phyloP scores from a whole-genome alignment of 2,329 filamentous ascomycete species.

The Penicillium sp. region DNA sequence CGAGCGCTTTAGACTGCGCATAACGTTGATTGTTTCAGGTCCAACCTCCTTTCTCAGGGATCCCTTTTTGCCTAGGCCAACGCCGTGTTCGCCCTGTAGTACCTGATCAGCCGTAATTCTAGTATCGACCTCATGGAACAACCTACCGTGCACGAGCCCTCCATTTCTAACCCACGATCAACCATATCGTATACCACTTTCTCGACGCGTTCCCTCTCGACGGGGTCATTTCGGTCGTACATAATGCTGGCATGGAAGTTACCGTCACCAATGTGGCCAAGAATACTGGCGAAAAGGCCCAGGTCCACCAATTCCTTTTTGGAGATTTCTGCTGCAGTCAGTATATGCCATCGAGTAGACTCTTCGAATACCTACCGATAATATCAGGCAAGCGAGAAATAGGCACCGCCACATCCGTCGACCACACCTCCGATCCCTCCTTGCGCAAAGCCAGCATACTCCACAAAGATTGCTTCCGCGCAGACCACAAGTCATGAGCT shows the following conservation, averaged over 20 bases:
- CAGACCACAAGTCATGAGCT: constrained; percentile 57
- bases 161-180: constrained; percentile 84
- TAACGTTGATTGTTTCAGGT: constrained; percentile 72
- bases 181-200: constrained; percentile 87
- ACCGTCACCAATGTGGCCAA: constrained; percentile 88
- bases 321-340: constrained; percentile 60
- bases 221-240: constrained; percentile 68
- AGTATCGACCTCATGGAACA: not conserved
- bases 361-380: constrained; percentile 45
- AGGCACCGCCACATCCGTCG: constrained; percentile 59
- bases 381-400: constrained; percentile 60
- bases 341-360: not conserved
- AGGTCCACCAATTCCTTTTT: constrained; percentile 86
- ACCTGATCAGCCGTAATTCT: constrained; percentile 6
- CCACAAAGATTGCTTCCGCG: constrained; percentile 59
- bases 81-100: constrained; percentile 69
- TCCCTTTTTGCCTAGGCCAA: constrained; percentile 82
- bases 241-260: constrained; percentile 95
- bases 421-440: constrained; percentile 58
- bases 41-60: constrained; percentile 76
- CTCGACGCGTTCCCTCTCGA: constrained; percentile 71
- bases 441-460: constrained; percentile 56
- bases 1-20: constrained; percentile 77
- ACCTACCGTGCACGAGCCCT: constrained; percentile 73
- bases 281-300: constrained; percentile 78